A percentile compares a stretch with the other conserved stretches of the same genome.
phyloP scores from a whole-genome alignment of 495 filamentous ascomycete genomes.

The Penicillium robsamsonii region DNA sequence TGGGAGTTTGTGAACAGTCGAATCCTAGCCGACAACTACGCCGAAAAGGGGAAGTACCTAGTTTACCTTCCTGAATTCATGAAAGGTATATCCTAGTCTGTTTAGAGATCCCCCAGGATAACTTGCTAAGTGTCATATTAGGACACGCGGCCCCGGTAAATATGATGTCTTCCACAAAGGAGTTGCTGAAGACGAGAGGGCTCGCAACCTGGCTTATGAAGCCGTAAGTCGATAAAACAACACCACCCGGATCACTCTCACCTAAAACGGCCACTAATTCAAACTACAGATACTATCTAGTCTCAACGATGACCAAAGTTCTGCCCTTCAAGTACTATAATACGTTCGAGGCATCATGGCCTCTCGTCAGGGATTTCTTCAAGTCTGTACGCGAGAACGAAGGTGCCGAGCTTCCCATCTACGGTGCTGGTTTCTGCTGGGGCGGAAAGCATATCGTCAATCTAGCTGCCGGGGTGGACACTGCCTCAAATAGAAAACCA shows the following conservation, averaged over 20 bases:
- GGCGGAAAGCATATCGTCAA: conserved; percentile 52
- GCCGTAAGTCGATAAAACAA: background rate
- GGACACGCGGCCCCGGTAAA: background rate
- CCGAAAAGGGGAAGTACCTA: conserved; percentile 43
- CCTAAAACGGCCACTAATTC: background rate
- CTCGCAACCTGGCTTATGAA: background rate
- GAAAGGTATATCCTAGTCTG: conserved; percentile 41
- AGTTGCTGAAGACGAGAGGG: background rate
- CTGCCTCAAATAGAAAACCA: conserved; percentile 18
- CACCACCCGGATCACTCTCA: too few relatives aligned
- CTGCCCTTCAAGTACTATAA: conserved; percentile 37
- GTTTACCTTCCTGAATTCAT: conserved; percentile 63
- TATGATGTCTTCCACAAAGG: background rate
- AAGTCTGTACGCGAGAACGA: conserved; percentile 39
- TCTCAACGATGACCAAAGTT: background rate
- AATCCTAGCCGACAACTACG: conserved; percentile 52
- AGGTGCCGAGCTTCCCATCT: conserved; percentile 32
- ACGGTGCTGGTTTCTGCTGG: conserved; percentile 59
- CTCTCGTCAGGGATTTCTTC: conserved; percentile 49
- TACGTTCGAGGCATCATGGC: conserved; percentile 34
- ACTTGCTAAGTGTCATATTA: background rate
- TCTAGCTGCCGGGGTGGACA: conserved; percentile 36
- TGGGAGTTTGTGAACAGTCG: conserved; percentile 56
- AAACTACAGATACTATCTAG: background rate
- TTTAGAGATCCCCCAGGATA: background rate